Evolutionary conservation across 805 yeast species (phyloP).

Genomic region (Wickerhamiella sorbophila): DNA sequence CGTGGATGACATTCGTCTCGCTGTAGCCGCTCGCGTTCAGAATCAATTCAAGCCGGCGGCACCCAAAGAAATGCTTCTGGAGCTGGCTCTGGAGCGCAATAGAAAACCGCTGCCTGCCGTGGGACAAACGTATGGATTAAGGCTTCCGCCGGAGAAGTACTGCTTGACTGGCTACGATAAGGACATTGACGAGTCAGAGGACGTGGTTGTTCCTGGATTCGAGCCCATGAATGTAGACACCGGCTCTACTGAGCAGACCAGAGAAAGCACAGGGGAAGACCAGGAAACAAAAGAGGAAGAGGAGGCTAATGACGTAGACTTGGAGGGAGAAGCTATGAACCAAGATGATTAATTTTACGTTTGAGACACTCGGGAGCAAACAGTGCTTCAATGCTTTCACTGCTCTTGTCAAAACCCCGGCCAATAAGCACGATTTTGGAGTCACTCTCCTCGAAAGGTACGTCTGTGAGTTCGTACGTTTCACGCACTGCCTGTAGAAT

Average conservation of each 20-base stretch:
- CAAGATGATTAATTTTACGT: constrained; percentile 1
- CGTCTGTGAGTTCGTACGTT: constrained; percentile 64
- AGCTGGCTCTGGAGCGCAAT: constrained; percentile 84
- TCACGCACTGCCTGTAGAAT: constrained; percentile 89
- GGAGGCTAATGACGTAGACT: constrained; percentile 6
- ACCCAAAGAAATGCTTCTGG: constrained; percentile 81
- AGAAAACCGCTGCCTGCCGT: constrained; percentile 83
- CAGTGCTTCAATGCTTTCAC: not conserved
- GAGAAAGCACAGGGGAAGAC: constrained; percentile 1
- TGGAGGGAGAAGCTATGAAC: not conserved
- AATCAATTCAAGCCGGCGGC: constrained; percentile 93
- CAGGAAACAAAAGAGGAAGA: constrained; percentile 4
- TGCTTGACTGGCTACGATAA: constrained; percentile 77
- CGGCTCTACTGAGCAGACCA: not conserved
- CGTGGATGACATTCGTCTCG: constrained; percentile 82
- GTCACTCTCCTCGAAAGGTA: constrained; percentile 24
- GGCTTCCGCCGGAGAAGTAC: constrained; percentile 95
- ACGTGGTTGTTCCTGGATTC: constrained; percentile 16
- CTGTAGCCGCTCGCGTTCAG: constrained; percentile 87
- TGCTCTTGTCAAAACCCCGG: constrained; percentile 33
- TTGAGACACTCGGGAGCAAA: not conserved
- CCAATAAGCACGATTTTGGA: constrained; percentile 70
- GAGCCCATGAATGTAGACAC: constrained; percentile 9
- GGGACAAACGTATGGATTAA: constrained; percentile 78
- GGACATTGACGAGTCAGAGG: constrained; percentile 41